Evolutionary conservation across 1,139 yeast genomes (phyloP), one percentile per base, ranked within the genome.

Genomic region (Yamadazyma membranifaciens): DNA sequence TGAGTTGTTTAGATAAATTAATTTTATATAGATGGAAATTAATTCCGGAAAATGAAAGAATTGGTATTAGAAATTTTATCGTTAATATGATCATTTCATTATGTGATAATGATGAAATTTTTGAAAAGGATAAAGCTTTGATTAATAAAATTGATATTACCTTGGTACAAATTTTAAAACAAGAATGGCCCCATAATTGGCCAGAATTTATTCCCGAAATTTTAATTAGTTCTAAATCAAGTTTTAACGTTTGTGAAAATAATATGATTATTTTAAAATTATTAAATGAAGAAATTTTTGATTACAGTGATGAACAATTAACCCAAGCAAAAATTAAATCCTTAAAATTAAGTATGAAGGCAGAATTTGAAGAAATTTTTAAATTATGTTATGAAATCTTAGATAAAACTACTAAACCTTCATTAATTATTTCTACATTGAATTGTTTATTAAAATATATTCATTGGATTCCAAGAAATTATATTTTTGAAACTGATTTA

Each of bases 121-220:
- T 91, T 60, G 78, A 75, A 43, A 67, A 76, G 36, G 91, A 91
- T 59, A 82, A 83, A 57, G 83, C 97, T 15, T 75, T 92, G 57
- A 87, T 92, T 55, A 88, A 87, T 67, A 94, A 94, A 63, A 91
- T 92, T 54, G 96, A 92, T 65, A 75, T 92, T 59, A 92, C 98
- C 6, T 73, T 92, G 57, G 98, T 92, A 31, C 95, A 92, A 57
- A 83, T 92, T 39, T 78, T 92, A 57, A 92, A 92, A 60, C 98
- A 94, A 65, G 99, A 92, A 60, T 92, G 99, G 99, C 99, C 99
- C 31, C 89, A 83, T 52, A 87, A 89, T 59, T 92, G 99, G 99
- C 98, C 98, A 16, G 87, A 86, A 54, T 92, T 94, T 56, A 85
- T 92, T 40, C 96, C 98, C 11, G 98, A 94, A 60, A 79, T 92